A percentile compares a stretch with the other conserved stretches of the same genome.
These are phyloP conservation scores for Rugiboletus extremiorientalis DNA, from an alignment of 1,284 basidiomycete genomes.

Conservation along the genomic window DNA sequence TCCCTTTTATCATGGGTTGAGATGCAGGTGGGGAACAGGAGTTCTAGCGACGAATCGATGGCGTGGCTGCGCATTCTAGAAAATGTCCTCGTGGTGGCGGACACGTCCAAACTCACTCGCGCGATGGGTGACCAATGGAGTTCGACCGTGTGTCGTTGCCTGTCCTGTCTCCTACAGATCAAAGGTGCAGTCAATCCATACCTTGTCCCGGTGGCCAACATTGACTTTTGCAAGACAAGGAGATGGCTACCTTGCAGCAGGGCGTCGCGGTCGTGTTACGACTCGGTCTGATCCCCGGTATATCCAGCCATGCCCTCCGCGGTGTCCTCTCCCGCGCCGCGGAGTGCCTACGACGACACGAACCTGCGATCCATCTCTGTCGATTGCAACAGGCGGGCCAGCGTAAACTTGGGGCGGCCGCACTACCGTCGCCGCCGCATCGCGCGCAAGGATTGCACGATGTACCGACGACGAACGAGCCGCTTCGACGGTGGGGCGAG, in stretches of 20 bases:
- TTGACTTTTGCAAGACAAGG: conserved; percentile 14
- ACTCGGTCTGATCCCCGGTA: conserved; percentile 15
- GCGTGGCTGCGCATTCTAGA: conserved; percentile 72
- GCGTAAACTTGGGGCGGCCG: background rate
- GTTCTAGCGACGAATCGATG: conserved; percentile 39
- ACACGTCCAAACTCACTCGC: conserved; percentile 44
- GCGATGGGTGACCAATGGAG: conserved; percentile 60
- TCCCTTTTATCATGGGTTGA: conserved; percentile 78
- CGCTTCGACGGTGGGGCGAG: conserved; percentile 47
- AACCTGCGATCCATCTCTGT: conserved; percentile 27
- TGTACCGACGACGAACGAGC: conserved; percentile 25
- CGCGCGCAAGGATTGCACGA: conserved; percentile 43
- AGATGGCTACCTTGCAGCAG: conserved; percentile 22
- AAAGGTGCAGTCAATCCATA: conserved; percentile 14
- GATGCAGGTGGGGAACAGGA: conserved; percentile 53
- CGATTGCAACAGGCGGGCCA: background rate
- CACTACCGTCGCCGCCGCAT: conserved; percentile 34
- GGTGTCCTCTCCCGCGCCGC: conserved; percentile 38
- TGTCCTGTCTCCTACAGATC: conserved; percentile 42
- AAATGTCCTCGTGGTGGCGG: conserved; percentile 52
- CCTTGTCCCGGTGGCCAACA: background rate
- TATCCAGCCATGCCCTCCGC: conserved; percentile 3
- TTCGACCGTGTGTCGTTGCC: conserved; percentile 49
- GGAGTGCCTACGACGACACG: conserved; percentile 37
- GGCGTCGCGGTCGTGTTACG: conserved; percentile 16